Evolutionary conservation across 164 flowering plant genomes (phyloP).

Genomic region (Piper betle): DNA sequence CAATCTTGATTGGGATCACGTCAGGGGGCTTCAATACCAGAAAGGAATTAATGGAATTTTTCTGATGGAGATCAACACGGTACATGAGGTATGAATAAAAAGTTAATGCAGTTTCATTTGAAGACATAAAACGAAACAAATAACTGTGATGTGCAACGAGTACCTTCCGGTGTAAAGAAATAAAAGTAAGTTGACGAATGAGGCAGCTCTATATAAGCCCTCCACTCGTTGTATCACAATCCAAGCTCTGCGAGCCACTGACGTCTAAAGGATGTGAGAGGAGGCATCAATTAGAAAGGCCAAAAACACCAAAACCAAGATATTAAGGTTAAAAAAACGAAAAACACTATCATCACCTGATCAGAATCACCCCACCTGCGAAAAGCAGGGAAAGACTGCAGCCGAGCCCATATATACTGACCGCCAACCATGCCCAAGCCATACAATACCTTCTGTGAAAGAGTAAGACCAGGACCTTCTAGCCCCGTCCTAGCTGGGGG

Average conservation of each 20-base stretch:
- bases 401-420: slow-evolving; percentile 83
- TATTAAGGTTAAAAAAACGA: not conserved
- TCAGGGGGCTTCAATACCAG: no score
- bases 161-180: slow-evolving; percentile 92
- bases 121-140: not conserved
- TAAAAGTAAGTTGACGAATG: slow-evolving; percentile 67
- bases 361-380: slow-evolving; percentile 97
- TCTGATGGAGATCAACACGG: no score
- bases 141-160: not conserved
- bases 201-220: slow-evolving; percentile 87
- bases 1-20: no score
- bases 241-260: slow-evolving; percentile 77
- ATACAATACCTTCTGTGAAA: slow-evolving; percentile 79
- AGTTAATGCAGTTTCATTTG: no score
- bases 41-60: no score
- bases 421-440: slow-evolving; percentile 89
- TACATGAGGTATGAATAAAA: no score
- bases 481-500: slow-evolving; percentile 74
- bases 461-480: slow-evolving; percentile 91
- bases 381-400: slow-evolving; percentile 94
- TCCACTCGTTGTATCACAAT: slow-evolving; percentile 62
- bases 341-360: slow-evolving; percentile 36
- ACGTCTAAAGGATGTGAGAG: slow-evolving; percentile 36
- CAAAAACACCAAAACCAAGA: not conserved
- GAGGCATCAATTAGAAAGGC: slow-evolving; percentile 8